Percentiles rank a stretch among this genome's conserved stretches.
Conservation (phyloP, 176 grass and related monocot species). For the Miscanthus lutarioriparius region DNA sequence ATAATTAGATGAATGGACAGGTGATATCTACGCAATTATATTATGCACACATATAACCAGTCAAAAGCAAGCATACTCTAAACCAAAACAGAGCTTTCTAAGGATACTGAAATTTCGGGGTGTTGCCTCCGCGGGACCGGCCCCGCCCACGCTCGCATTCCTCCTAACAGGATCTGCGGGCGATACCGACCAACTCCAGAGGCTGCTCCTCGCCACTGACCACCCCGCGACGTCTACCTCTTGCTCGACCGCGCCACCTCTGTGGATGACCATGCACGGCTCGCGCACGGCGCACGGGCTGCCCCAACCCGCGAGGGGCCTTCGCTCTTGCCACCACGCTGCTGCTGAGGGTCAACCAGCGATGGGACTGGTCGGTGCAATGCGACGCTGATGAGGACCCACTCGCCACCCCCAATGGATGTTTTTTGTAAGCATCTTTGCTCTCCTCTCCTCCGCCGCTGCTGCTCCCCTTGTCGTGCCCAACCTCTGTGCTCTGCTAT, state of each 20-base stretch:
- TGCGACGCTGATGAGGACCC: constrained; percentile 84
- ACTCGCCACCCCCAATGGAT: constrained; percentile 7
- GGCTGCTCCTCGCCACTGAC: constrained; percentile 72
- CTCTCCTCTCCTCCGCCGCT: too few relatives aligned
- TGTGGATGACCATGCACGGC: constrained; percentile 42
- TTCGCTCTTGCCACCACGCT: constrained; percentile 70
- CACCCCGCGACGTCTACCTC: constrained; percentile 87
- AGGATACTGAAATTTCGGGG: too few relatives aligned
- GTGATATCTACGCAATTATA: not conserved
- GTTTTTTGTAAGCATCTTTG: too few relatives aligned
- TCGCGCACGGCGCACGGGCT: constrained; percentile 30
- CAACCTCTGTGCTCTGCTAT: too few relatives aligned
- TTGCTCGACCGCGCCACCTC: constrained; percentile 76
- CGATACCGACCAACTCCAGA: constrained; percentile 68
- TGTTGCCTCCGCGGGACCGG: constrained; percentile 32
- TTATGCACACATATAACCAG: not conserved
- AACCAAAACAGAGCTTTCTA: constrained; percentile 1
- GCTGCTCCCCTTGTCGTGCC: too few relatives aligned
- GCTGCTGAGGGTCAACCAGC: constrained; percentile 53
- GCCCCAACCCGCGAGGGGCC: constrained; percentile 57
- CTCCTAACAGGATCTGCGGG: constrained; percentile 67
- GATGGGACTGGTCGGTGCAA: constrained; percentile 86
- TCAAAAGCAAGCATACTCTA: not conserved
- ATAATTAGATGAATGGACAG: constrained; percentile 3
- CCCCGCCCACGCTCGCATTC: constrained; percentile 65